Conservation (phyloP, 1,284 basidiomycete genomes). For the Pyrrhoderma lamaoense region DNA sequence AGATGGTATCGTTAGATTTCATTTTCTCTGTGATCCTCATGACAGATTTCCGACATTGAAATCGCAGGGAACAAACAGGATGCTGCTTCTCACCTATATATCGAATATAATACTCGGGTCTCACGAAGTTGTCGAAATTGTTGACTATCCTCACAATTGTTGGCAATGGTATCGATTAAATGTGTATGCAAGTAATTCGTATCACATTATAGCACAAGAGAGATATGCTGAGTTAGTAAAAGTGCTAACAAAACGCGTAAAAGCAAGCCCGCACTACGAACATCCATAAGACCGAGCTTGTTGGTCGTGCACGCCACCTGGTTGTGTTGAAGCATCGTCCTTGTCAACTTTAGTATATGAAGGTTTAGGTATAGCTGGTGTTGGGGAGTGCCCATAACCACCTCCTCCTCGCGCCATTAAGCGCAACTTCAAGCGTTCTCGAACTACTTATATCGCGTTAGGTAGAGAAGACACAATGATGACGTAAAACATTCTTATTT, state of each 20-base stretch:
- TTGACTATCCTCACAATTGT: conserved; percentile 57
- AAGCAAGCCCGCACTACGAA: conserved; percentile 21
- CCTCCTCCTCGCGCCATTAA: conserved; percentile 15
- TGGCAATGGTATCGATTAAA: too few relatives aligned
- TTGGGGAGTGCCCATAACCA: conserved; percentile 11
- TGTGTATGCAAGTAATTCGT: too few relatives aligned
- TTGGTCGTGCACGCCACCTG: conserved; percentile 44
- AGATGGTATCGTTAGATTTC: neutral
- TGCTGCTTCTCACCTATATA: conserved; percentile 64
- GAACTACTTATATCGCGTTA: too few relatives aligned
- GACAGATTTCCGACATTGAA: neutral
- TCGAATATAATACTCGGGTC: conserved; percentile 84
- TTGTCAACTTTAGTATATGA: conserved; percentile 50
- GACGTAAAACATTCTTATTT: too few relatives aligned
- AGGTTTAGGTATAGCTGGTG: conserved; percentile 45
- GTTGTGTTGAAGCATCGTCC: conserved; percentile 49
- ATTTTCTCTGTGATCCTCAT: neutral
- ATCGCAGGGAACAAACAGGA: too few relatives aligned
- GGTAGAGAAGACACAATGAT: too few relatives aligned
- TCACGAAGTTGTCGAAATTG: conserved; percentile 66
- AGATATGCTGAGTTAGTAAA: conserved; percentile 7
- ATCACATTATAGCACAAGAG: too few relatives aligned
- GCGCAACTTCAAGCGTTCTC: neutral
- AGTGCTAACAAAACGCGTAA: too few relatives aligned
- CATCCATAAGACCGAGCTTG: conserved; percentile 56